Base-by-base conservation (phyloP, 2,329 filamentous ascomycete species). In the Diplodia mutila region DNA sequence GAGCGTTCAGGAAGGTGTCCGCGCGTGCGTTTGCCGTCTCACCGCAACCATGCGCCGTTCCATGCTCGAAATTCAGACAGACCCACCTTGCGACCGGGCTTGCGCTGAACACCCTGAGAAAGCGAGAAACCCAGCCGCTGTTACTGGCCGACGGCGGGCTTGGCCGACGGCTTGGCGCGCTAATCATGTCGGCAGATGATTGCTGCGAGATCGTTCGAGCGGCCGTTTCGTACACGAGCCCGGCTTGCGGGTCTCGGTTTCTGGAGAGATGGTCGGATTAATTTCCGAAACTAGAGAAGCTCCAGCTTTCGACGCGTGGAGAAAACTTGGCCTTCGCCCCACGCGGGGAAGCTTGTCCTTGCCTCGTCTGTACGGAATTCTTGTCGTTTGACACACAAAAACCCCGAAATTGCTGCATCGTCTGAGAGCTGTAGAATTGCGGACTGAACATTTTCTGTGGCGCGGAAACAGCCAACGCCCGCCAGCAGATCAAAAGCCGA, bases 271-370 rank as follows among this genome's bases (percentile, higher is more conserved):
- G 11, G 59, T n/a, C 59, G 59, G 59, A 51, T 52, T 63, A 63
- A 37, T 63, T 51, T 63, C 59, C 59, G 46, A 34, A 63, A 52
- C n/a, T 16, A 51, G 59, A 51, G n/a, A 18, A 7, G 18, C 59
- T 48, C 59, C 59, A 63, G 21, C 27, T 63, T 63, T 63, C 27
- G 59, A 37, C 42, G 29, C 59, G 59, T 63, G 59, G 59, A 63
- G 59, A 52, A 63, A 61, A 48, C 25, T 42, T 37, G 46, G 59
- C 27, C 49, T 11, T n/a, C 34, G 57, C 29, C 21, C 46, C 59
- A 51, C 46, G 59, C 59, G 59, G 59, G 59, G 59, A 63, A 63
- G 59, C 59, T 63, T 63, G 59, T 52, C 46, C 57, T 6, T 25
- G 42, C 59, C 46, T 37, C 59, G 57, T 29, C 18, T 48, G 9